Conservation (phyloP, 768 basidiomycete species). For the Leccinum barrowsii region DNA sequence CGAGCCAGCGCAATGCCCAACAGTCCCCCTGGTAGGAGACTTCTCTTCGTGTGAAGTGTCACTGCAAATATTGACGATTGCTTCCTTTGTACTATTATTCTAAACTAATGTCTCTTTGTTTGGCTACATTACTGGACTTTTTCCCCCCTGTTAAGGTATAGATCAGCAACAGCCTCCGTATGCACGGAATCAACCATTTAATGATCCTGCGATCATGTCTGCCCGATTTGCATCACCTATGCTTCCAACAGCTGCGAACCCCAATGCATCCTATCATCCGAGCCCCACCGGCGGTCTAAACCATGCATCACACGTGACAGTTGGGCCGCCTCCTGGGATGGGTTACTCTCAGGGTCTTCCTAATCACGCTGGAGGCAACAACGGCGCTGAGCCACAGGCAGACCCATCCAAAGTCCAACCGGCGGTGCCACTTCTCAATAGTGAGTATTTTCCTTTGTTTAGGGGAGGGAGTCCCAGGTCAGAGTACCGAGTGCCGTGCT, state of each 20-base stretch:
- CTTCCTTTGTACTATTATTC: constrained; percentile 25
- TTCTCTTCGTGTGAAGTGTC: constrained; percentile 38
- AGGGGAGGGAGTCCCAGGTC: constrained; percentile 78
- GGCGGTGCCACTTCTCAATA: constrained; percentile 34
- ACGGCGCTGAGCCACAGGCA: constrained; percentile 17
- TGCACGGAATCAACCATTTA: constrained; percentile 48
- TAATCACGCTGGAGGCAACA: constrained; percentile 18
- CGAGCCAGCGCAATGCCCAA: constrained; percentile 38
- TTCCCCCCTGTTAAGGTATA: constrained; percentile 23
- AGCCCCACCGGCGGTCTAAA: constrained; percentile 9
- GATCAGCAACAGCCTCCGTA: constrained; percentile 37
- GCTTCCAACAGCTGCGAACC: constrained; percentile 18
- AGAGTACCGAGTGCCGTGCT: constrained; percentile 86
- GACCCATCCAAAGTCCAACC: constrained; percentile 27
- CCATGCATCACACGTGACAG: constrained; percentile 27
- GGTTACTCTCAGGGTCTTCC: constrained; percentile 37
- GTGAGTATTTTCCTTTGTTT: constrained; percentile 62
- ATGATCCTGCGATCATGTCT: constrained; percentile 79
- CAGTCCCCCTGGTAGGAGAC: constrained; percentile 46
- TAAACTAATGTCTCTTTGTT: constrained; percentile 17
- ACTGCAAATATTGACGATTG: constrained; percentile 32
- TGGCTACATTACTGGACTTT: constrained; percentile 9
- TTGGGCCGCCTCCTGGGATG: constrained; percentile 71
- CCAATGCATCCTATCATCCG: constrained; percentile 11
- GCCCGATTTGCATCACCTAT: constrained; percentile 54